Conservation (phyloP, 495 filamentous ascomycete genomes). For the Hypoxylon lienhwacheense region DNA sequence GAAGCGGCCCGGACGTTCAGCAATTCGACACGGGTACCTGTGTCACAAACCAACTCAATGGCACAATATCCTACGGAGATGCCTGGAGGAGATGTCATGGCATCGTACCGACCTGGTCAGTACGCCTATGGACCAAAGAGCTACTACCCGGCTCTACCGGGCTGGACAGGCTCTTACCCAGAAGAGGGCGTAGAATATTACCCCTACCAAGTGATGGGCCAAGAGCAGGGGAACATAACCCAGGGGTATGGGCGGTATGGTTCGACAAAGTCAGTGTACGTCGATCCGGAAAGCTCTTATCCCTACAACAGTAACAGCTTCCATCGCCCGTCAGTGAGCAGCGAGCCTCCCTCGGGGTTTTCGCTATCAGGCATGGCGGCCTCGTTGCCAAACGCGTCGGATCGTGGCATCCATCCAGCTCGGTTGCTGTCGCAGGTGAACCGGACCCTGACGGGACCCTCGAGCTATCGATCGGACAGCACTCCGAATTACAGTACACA, state of each 20-base stretch:
- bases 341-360: slow-evolving; percentile 39
- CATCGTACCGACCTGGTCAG: slow-evolving; percentile 37
- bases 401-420: slow-evolving; percentile 47
- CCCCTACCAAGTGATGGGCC: slow-evolving; percentile 37
- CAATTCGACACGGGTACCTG: slow-evolving; percentile 36
- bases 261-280: slow-evolving; percentile 38
- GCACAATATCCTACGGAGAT: slow-evolving; percentile 36
- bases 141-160: slow-evolving; percentile 41
- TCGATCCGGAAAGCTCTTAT: slow-evolving; percentile 37
- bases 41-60: slow-evolving; percentile 27
- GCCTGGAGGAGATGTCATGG: slow-evolving; percentile 35
- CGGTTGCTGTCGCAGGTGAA: slow-evolving; percentile 33
- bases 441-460: slow-evolving; percentile 35
- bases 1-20: slow-evolving; percentile 45
- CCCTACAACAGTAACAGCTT: slow-evolving; percentile 40
- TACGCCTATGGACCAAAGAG: slow-evolving; percentile 41
- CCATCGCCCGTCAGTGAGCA: slow-evolving; percentile 39
- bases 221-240: slow-evolving; percentile 39
- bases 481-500: slow-evolving; percentile 20
- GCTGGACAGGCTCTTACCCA: slow-evolving; percentile 39
- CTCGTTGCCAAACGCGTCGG: slow-evolving; percentile 41
- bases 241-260: slow-evolving; percentile 36
- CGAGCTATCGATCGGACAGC: slow-evolving; percentile 28
- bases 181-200: slow-evolving; percentile 50
- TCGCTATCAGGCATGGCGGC: slow-evolving; percentile 47